Base-by-base conservation (phyloP, 768 basidiomycete genomes). In the Agrocybe praecox region DNA sequence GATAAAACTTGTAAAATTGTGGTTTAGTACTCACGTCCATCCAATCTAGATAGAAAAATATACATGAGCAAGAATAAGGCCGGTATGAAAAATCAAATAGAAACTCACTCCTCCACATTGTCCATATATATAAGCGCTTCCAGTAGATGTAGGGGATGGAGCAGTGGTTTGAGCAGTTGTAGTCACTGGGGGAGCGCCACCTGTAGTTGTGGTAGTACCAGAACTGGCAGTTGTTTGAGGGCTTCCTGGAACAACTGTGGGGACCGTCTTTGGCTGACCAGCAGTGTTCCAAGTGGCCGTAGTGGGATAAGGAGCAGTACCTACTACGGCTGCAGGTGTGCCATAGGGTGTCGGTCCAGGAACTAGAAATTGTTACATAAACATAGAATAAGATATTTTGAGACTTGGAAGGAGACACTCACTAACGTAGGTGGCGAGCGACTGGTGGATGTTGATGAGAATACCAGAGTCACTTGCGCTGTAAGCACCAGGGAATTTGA, bases 401-500 rank as follows among this genome's bases (percentile, higher is more conserved):
- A 10, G 18, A 58, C 42, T 40, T 22, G 21, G 2, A 15, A 40
- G 19, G 11, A 19, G 22, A 3, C 17, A 69, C 75, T 55, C 52
- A 79, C 77, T 72, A 33, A 57, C 60, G 64, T 81, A 82, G 44
- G 75, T 72, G 36, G 62, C 68, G 47, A 78, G 72, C n/a, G 62
- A 56, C 40, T 67, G 62, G 70, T 83, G 79, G 58, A 82, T 80
- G 69, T 82, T 78, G 68, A 82, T 74, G 50, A 79, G 67, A 63
- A 82, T 80, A 24, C 89, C 89, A 3, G 89, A 83, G 58, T 91
- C 89, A 14, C 60, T 76, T 64, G 86, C 83, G n/a, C 69, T 78
- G 72, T 92, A 92, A 9, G 81, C 89, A 12, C 90, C 90, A 0
- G 90, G 90, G 60, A 91, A 78, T 23, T 70, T 74, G 26, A 88